Evolutionary conservation across 208 protist species (phyloP), one percentile per base, ranked within the genome.

Genomic region (Blastocrithidia nonstop): DNA sequence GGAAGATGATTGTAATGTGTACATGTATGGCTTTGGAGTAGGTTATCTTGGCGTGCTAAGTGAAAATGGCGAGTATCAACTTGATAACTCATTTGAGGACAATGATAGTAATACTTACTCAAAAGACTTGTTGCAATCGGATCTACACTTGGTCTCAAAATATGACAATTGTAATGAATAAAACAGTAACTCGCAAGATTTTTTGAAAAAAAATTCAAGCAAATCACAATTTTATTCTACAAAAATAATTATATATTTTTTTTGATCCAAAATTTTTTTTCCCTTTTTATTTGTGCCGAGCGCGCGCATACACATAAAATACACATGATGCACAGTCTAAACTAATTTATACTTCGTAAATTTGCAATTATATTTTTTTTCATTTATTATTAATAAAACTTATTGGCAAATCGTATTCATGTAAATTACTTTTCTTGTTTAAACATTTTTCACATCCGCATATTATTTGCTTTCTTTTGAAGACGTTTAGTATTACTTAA

Each of bases 11-110:
- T n/a, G n/a, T n/a, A n/a, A n/a, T n/a, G n/a, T n/a, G n/a, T n/a
- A n/a, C n/a, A n/a, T n/a, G n/a, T 80, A 62, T 45, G 81, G 81
- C 1, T 90, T 81, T 45, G 81, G 81, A 6, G 81, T 86, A 50
- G 81, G 81, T 0, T 90, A 87, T 35, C 54, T 87, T 11, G 81
- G 76, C 24, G 61, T 90, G 3, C 53, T 90, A 0, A 74, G 65
- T 28, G 63, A 73, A 11, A 61, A 80, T 48, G 80, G 80, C 9
- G 67, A 78, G 31, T 86, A 79, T 51, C 73, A 86, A 22, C 63
- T 66, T 16, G 80, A 89, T 13, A 72, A 82, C 37, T 59, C 42
- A 26, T 69, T 57, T 0, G 60, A 88, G 45, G 58, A 63, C 8
- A 52, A 63, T 19, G 26, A 85, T 24, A 66, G 65, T n/a, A 70